Evolutionary conservation across 2,329 filamentous ascomycete species (phyloP), one percentile per base, ranked within the genome.

Genomic region (Hysterium pulicare): DNA sequence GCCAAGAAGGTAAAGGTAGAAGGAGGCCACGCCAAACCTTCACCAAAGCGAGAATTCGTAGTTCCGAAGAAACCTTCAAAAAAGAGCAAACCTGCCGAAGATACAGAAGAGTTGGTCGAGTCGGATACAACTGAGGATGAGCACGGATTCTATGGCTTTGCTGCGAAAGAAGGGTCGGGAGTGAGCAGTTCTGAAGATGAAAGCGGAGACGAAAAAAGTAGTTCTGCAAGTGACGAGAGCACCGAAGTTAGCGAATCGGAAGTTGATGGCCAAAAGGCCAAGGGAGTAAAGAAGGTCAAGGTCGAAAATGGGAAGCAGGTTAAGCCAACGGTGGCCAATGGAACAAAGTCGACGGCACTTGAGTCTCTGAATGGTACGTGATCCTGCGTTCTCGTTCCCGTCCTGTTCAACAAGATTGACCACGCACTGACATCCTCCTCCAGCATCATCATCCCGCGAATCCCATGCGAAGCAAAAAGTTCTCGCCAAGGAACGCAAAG

Each of bases 401-500:
- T 17, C 33, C 7, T n/a, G 5, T 10, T 1, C 9, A 5, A 28
- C 8, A 38, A 13, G 24, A n/a, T 15, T 36, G 41, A n/a, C 42
- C 55, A 5, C 21, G 20, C 10, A 17, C 39, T 64, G 50, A 62
- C 37, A 4, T 9, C 17, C 11, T 9, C 17, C 11, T 9, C 5
- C 46, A 82, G 83, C 81, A 66, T 87, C 77, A 45, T 88, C 87
- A 7, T 84, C 81, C 9, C 84, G 84, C 62, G 93, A 98, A 75
- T 83, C 90, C 17, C 93, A 97, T 67, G 83, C 84, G 38, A 95
- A 95, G 69, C 93, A 98, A 71, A 95, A 91, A 69, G 85, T 85
- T 49, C 75, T 96, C 38, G 85, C 83, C 19, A 85, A 83, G 60
- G 91, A 97, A 65, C 87, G 94, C 55, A 96, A 90, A 75, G 84